Conservation (phyloP, 352 stramenopile genomes). For the Globisporangium rhizosaccharum region DNA sequence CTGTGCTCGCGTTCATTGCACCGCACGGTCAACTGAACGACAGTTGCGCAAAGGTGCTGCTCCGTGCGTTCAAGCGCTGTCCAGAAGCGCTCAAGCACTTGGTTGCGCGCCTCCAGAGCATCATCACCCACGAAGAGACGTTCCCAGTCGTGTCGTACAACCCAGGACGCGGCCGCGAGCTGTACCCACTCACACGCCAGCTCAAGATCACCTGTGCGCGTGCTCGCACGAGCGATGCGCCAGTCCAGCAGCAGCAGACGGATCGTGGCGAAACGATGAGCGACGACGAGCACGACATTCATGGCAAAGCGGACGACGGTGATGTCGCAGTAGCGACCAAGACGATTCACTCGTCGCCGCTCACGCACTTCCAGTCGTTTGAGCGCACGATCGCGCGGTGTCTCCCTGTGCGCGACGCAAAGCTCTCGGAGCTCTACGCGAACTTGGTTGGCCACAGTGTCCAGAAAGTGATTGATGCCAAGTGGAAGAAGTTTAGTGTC, state of each 20-base stretch:
- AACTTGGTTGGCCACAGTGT: constrained; percentile 67
- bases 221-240: background rate
- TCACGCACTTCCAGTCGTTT: constrained; percentile 87
- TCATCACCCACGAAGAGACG: constrained; percentile 71
- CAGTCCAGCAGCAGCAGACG: no score
- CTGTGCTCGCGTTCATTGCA: constrained; percentile 50
- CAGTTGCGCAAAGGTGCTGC: constrained; percentile 25
- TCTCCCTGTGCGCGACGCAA: constrained; percentile 44
- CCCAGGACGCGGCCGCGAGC: constrained; percentile 58
- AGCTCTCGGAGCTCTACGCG: constrained; percentile 50
- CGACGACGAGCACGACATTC: background rate
- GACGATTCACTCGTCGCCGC: constrained; percentile 61
- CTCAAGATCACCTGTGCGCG: constrained; percentile 44
- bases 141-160: constrained; percentile 61
- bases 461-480: constrained; percentile 71
- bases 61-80: constrained; percentile 40
- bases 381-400: constrained; percentile 69
- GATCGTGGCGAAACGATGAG: background rate
- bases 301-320: background rate
- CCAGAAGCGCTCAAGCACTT: constrained; percentile 51
- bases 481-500: constrained; percentile 74
- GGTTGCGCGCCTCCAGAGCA: constrained; percentile 54
- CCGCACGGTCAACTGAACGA: constrained; percentile 29
- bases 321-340: constrained; percentile 15
- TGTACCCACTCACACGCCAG: constrained; percentile 72